Base-by-base conservation (phyloP, 2,329 filamentous ascomycete species). In the Fusarium illudens region DNA sequence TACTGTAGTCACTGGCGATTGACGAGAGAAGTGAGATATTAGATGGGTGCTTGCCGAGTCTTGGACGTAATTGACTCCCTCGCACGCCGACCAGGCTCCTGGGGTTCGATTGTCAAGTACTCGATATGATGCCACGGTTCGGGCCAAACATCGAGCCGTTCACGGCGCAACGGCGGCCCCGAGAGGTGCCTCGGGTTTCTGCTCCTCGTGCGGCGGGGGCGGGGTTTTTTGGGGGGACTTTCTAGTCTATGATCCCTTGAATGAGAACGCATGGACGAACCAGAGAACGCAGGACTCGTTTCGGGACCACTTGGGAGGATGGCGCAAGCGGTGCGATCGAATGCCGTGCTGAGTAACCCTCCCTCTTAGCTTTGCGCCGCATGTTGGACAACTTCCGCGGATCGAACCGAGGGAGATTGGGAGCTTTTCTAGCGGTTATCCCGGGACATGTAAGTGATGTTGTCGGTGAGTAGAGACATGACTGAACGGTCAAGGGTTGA, bases 211-310 rank as follows among this genome's bases (percentile, higher is more conserved):
- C n/a, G 56, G 53, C 36, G 68, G 64, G 54, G 53, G 68, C 48
- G 68, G 67, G 65, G 65, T 61, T 55, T 49, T 54, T 61, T 48
- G 12, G 46, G n/a, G 44, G n/a, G 30, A 34, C 39, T 29, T 32
- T 33, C 15, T n/a, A 58, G 54, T 62, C 68, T 71, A 71, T 71
- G 68, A 71, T 71, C 55, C 68, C 27, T 64, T 61, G 68, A 71
- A 58, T 30, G 34, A 49, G 22, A 53, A 42, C 9, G n/a, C 19
- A 55, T 52, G 55, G 56, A 58, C 68, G 65, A 71, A 71, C 68
- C 65, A 71, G 58, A 55, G 53, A 32, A 19, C 37, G 49, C n/a
- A 37, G 57, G 29, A 29, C 52, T 58, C 64, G 48, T 49, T 46
- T 64, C 42, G 58, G 67, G 54, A 63, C 67, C 67, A 68, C 67